These are phyloP conservation scores for Fusarium odoratissimum DNA, from an alignment of 2,329 filamentous ascomycete species.

Conservation along the genomic window DNA sequence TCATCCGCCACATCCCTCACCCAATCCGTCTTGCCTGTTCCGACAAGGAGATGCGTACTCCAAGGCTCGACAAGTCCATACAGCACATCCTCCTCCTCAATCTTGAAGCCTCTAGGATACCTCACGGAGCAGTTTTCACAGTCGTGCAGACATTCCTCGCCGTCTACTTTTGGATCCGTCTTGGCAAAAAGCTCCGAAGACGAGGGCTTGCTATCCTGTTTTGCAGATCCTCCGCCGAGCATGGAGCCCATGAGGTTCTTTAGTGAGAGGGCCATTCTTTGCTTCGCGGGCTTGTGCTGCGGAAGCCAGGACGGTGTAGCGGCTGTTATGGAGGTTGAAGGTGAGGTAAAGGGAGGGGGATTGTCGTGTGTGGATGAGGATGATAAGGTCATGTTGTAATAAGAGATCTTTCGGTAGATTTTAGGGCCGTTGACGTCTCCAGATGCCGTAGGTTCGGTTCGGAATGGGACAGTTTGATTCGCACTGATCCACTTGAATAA, in stretches of 20 bases:
- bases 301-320: constrained; percentile 31
- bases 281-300: constrained; percentile 49
- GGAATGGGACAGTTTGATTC: constrained; percentile 10
- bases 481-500: constrained; percentile 17
- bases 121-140: constrained; percentile 83
- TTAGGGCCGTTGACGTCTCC: constrained; percentile 31
- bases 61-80: constrained; percentile 90
- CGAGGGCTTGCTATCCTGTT: constrained; percentile 40
- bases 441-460: constrained; percentile 29
- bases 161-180: constrained; percentile 81
- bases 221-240: constrained; percentile 35
- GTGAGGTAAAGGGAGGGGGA: neutral
- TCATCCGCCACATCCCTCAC: constrained; percentile 89
- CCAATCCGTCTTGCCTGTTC: constrained; percentile 97
- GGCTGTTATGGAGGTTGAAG: constrained; percentile 20
- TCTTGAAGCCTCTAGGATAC: constrained; percentile 77
- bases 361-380: constrained; percentile 15
- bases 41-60: constrained; percentile 90
- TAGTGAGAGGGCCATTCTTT: constrained; percentile 57
- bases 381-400: constrained; percentile 26
- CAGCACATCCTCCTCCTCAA: constrained; percentile 81
- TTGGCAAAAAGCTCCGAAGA: constrained; percentile 73
- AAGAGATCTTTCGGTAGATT: constrained; percentile 26
- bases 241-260: constrained; percentile 50
- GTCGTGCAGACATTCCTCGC: constrained; percentile 89